Base-by-base conservation (phyloP, 2,329 filamentous ascomycete genomes). In the Aureobasidium vineae region DNA sequence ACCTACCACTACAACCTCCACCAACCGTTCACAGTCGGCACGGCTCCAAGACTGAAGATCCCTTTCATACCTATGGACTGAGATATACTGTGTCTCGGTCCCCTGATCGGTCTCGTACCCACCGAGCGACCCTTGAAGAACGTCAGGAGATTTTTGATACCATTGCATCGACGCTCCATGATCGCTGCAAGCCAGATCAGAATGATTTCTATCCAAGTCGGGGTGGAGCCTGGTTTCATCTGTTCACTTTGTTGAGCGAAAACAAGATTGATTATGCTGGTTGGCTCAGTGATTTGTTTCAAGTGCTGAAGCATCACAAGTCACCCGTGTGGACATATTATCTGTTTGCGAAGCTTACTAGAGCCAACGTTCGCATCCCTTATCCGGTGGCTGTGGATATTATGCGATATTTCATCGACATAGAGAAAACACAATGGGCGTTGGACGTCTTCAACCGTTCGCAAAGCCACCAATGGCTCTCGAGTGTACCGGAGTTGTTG, bases 391-490 rank as follows among this genome's bases (percentile, higher is more conserved):
- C 68, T 11, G 41, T 65, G 19, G 21, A 54, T 6, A 23, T 72
- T 4, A 67, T 74, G n/a, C 33, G 65, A 13, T 64, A 70, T 66
- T 71, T 73, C 50, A 26, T 70, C n/a, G 33, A 65, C 2, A 50
- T 47, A 4, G 28, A 49, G 2, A 45, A 65, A 13, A 36, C 57
- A 3, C 19, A 56, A 10, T 68, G 59, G 33, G 73, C 73, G 5
- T 56, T 67, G 19, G n/a, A 56, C 15, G 49, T 73, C 36, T 74
- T 74, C 59, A 23, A 19, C 4, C 49, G 53, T 4, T 38, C 63
- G 15, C 19, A 66, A 15, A 63, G 68, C 13, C 66, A 63, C 11
- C 38, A 73, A 5, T 68, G 70, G 26, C 57, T 71, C n/a, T 67
- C 68, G 11, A 38, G 63, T 4, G 69, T 65, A 64, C 67, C 66